These are phyloP conservation scores for Nicotiana otophora DNA, from an alignment of 257 asterid species.

Conservation along the genomic window DNA sequence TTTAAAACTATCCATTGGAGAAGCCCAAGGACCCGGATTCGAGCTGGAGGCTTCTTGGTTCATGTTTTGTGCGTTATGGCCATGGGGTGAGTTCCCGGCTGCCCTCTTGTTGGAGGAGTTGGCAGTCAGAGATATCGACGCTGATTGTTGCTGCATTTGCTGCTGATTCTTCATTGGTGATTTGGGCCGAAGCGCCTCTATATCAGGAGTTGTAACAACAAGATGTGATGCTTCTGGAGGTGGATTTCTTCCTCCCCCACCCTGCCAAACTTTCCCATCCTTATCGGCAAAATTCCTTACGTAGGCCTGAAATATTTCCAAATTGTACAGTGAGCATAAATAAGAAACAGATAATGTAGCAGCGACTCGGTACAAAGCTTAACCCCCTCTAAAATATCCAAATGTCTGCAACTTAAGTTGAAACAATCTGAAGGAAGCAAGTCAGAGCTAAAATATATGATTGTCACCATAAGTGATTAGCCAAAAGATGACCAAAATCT, in stretches of 20 bases:
- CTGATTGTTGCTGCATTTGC: conserved; percentile 65
- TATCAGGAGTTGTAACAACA: conserved; percentile 85
- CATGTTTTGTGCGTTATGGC: conserved; percentile 26
- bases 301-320: conserved; percentile 48
- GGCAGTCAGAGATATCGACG: conserved; percentile 45
- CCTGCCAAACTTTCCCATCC: conserved; percentile 94
- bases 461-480: no score
- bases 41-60: conserved; percentile 63
- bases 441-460: no score
- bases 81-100: conserved; percentile 61
- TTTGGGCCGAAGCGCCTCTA: conserved; percentile 88
- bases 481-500: no score
- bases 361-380: no score
- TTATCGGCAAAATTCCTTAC: conserved; percentile 57
- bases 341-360: no score
- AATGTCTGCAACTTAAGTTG: no score
- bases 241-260: conserved; percentile 96
- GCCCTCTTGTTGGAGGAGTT: conserved; percentile 60
- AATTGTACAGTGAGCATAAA: conserved; percentile 11
- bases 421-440: no score
- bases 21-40: conserved; percentile 61
- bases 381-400: no score
- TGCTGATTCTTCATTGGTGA: conserved; percentile 98
- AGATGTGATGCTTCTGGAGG: conserved; percentile 99
- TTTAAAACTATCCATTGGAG: conserved; percentile 43